Base-by-base conservation (phyloP, 2,329 filamentous ascomycete genomes). In the Aureobasidium melanogenum region DNA sequence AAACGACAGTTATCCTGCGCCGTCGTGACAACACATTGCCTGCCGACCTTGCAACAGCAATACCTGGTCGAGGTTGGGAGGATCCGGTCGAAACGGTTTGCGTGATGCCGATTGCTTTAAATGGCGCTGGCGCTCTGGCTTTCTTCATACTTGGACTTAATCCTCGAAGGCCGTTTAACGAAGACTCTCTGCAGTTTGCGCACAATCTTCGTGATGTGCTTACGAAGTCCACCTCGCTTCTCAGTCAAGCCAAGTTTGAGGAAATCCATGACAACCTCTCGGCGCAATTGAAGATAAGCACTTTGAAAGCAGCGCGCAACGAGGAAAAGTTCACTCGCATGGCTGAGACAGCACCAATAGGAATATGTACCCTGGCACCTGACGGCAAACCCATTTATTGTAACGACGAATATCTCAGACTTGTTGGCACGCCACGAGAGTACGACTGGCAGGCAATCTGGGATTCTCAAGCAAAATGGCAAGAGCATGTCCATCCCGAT, bases 91-190 rank as follows among this genome's bases (percentile, higher is more conserved):
- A 63, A 41, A 34, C 58, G n/a, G 62, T 59, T 6, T 61, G 48
- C 24, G 43, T 64, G 4, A 48, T 64, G 46, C 63, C 63, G 2
- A 48, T 64, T 3, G 68, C 67, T 2, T 72, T 73, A 0, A 71
- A 67, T 3, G 68, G 67, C 5, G 67, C 69, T 9, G 71, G 73
- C 26, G 66, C 73, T 2, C 67, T 75, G 38, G 75, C 73, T 0
- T 73, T 77, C 28, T 54, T 77, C 6, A 66, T 78, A 1, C 62
- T 75, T 15, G 76, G 74, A 0, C 57, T 76, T 0, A 76, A 74
- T 50, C 74, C 75, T 4, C 68, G 73, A 2, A 67, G 70, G 19
- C 71, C 72, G 0, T 75, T 73, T 44, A 72, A 76, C 39, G 67
- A 70, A 19, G 70, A 74, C 10, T 77, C 77, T 50, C 68, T 71